Evolutionary conservation across 371 early-diverging fungal genomes (phyloP).

Genomic region (Mortierella sp.): DNA sequence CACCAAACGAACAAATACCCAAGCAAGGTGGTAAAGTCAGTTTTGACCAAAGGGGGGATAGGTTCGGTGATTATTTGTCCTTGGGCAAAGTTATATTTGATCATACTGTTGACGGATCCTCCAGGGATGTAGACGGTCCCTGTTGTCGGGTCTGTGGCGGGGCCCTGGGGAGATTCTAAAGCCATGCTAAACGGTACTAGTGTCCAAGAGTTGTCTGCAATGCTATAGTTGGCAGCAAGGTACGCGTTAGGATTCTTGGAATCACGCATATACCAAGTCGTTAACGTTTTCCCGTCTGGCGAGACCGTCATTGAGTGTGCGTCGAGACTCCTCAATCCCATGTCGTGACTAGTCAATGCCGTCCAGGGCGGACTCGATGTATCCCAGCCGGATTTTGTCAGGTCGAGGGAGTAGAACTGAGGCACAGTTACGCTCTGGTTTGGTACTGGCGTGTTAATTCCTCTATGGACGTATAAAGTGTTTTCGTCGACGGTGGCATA

Average conservation of each 20-base stretch:
- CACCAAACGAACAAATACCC: background rate
- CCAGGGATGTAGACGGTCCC: background rate
- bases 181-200: too few species aligned
- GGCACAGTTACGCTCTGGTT: too few species aligned
- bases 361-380: background rate
- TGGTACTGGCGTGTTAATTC: background rate
- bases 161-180: too few species aligned
- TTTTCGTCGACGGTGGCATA: background rate
- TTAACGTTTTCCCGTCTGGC: background rate
- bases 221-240: background rate
- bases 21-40: background rate
- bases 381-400: background rate
- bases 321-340: too few species aligned
- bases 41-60: too few species aligned
- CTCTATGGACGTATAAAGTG: background rate
- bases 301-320: slow-evolving; percentile 16
- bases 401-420: background rate
- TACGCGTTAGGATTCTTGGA: too few species aligned
- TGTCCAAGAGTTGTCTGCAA: background rate
- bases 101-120: background rate
- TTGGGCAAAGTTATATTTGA: background rate
- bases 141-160: background rate
- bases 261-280: too few species aligned
- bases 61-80: too few species aligned
- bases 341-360: too few species aligned